These are phyloP conservation scores for Lodderomyces jiufengensis DNA, from an alignment of 1,139 yeast genomes.

Conservation along the genomic window DNA sequence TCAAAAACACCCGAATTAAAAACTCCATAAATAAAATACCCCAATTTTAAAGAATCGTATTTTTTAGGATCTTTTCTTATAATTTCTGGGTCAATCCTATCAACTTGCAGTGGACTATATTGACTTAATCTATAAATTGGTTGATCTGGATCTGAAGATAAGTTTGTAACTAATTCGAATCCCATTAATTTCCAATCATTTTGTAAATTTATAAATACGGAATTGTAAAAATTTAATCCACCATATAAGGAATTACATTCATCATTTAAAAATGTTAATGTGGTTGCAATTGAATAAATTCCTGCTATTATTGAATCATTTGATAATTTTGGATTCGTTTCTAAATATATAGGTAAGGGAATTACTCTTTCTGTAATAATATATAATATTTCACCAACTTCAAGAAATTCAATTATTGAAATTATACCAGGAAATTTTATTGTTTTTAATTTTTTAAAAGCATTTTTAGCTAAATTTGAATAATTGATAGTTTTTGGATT, in stretches of 20 bases:
- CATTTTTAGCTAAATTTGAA: conserved; percentile 52
- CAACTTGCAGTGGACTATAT: conserved; percentile 8
- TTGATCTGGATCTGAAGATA: conserved; percentile 48
- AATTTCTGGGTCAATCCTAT: conserved; percentile 8
- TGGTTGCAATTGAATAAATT: conserved; percentile 50
- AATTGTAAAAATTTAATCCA: conserved; percentile 46
- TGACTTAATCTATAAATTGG: conserved; percentile 33
- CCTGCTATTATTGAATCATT: conserved; percentile 54
- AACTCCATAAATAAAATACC: conserved; percentile 47
- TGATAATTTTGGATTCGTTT: conserved; percentile 18
- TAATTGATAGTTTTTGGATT: conserved; percentile 32
- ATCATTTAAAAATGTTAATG: conserved; percentile 59
- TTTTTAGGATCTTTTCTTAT: conserved; percentile 43
- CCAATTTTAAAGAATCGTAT: conserved; percentile 64
- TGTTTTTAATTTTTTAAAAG: conserved; percentile 60
- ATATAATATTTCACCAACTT: conserved; percentile 57
- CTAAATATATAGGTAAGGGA: conserved; percentile 49
- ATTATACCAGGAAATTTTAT: conserved; percentile 79
- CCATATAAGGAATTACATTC: conserved; percentile 69
- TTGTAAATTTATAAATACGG: conserved; percentile 57
- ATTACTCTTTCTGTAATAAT: conserved; percentile 72
- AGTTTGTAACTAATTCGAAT: conserved; percentile 63
- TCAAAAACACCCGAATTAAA: conserved; percentile 28
- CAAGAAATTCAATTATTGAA: conserved; percentile 65
- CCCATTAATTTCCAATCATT: conserved; percentile 92